Conservation (phyloP, 202 grass and related monocot species). For the Elaeis oleifera region DNA sequence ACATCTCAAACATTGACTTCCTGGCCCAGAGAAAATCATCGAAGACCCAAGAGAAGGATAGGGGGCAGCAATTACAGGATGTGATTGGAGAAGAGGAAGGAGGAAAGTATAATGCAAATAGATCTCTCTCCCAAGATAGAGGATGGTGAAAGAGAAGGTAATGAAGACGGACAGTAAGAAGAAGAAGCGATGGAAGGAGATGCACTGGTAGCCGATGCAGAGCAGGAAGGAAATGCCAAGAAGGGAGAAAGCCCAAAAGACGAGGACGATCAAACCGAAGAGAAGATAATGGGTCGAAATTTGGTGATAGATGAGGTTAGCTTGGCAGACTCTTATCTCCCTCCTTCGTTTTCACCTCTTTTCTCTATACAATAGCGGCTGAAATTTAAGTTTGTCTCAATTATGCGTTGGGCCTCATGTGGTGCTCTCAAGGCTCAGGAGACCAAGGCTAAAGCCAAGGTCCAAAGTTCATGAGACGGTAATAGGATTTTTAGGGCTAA, state of each 20-base stretch:
- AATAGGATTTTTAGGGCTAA: too few species aligned
- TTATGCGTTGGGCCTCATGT: too few species aligned
- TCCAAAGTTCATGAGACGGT: too few species aligned
- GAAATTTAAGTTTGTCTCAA: slow-evolving; percentile 1
- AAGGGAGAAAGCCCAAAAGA: slow-evolving; percentile 9
- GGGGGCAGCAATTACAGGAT: background rate
- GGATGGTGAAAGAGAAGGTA: background rate
- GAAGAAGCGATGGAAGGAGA: slow-evolving; percentile 12
- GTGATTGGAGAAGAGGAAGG: slow-evolving; percentile 10
- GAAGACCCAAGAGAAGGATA: slow-evolving; percentile 20
- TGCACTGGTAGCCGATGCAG: background rate
- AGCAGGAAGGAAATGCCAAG: background rate
- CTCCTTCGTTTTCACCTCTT: background rate
- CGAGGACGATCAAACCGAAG: background rate
- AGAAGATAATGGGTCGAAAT: background rate
- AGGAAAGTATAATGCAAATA: slow-evolving; percentile 21
- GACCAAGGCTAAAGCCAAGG: too few species aligned
- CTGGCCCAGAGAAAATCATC: slow-evolving; percentile 12
- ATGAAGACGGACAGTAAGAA: background rate
- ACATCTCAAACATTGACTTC: slow-evolving; percentile 34
- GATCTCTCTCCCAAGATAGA: slow-evolving; percentile 32
- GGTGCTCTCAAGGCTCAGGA: too few species aligned
- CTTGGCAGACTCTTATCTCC: background rate
- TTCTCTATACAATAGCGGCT: background rate
- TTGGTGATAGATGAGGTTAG: slow-evolving; percentile 22